Conservation (phyloP, 805 yeast species). For the Wickerhamiella hasegawae region DNA sequence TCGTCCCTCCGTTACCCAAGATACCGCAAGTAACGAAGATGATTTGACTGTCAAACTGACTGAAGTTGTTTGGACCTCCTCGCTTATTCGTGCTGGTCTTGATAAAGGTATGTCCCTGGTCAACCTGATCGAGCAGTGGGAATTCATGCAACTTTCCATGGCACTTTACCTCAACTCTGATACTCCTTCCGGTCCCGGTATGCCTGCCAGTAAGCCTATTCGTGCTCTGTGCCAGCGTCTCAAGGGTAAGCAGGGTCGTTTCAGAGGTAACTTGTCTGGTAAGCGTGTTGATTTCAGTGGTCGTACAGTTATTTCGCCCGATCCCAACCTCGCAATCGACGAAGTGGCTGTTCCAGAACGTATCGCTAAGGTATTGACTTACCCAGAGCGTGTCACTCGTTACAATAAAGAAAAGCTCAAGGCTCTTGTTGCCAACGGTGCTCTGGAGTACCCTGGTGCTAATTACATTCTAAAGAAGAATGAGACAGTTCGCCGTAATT, state of each 20-base stretch:
- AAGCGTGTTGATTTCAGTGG: slow-evolving; percentile 98
- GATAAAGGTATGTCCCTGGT: slow-evolving; percentile 89
- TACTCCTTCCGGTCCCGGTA: slow-evolving; percentile 46
- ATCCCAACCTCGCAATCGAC: slow-evolving; percentile 85
- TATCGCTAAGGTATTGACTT: slow-evolving; percentile 88
- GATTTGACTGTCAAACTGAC: slow-evolving; percentile 91
- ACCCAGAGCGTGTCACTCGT: slow-evolving; percentile 86
- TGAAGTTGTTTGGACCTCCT: slow-evolving; percentile 94
- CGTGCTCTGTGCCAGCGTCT: slow-evolving; percentile 93
- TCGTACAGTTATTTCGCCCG: slow-evolving; percentile 96
- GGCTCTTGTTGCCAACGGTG: slow-evolving; percentile 63
- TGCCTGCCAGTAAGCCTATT: slow-evolving; percentile 48
- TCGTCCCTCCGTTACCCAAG: slow-evolving; percentile 94
- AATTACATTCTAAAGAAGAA: slow-evolving; percentile 72
- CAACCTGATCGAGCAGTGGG: slow-evolving; percentile 98
- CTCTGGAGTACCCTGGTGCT: slow-evolving; percentile 89
- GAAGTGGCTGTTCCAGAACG: slow-evolving; percentile 98
- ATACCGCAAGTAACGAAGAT: slow-evolving; percentile 86
- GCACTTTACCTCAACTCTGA: slow-evolving; percentile 97
- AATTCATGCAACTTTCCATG: slow-evolving; percentile 80
- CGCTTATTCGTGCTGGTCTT: slow-evolving; percentile 83
- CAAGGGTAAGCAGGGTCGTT: slow-evolving; percentile 97
- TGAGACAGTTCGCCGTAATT: slow-evolving; percentile 57
- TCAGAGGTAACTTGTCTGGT: slow-evolving; percentile 95
- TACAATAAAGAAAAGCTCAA: slow-evolving; percentile 72